phyloP scores from a whole-genome alignment of 495 filamentous ascomycete species.

The Trichoderma parareesei region DNA sequence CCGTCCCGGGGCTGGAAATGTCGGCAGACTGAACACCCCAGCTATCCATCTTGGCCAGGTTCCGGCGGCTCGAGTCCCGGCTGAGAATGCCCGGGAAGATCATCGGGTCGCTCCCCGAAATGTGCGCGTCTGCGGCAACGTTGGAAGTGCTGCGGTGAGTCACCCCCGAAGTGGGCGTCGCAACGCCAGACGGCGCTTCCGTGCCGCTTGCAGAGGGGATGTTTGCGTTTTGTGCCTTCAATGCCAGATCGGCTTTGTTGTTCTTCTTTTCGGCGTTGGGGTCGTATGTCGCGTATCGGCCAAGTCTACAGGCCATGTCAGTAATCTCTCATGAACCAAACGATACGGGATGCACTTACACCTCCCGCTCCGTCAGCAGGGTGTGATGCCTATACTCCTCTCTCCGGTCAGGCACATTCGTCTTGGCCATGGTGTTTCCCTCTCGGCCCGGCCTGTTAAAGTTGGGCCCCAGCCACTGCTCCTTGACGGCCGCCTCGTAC shows the following conservation, averaged over 20 bases:
- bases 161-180: neutral
- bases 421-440: conserved; percentile 89
- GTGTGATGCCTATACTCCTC: conserved; percentile 85
- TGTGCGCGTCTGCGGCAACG: conserved; percentile 25
- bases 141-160: neutral
- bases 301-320: conserved; percentile 31
- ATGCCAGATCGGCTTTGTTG: conserved; percentile 15
- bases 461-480: conserved; percentile 75
- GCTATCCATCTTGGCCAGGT: neutral
- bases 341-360: conserved; percentile 47
- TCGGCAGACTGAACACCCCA: neutral
- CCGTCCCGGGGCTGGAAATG: neutral
- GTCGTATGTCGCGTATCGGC: conserved; percentile 34
- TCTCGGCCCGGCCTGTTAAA: conserved; percentile 64
- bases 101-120: conserved; percentile 52
- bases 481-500: conserved; percentile 81
- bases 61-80: neutral
- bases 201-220: conserved; percentile 1
- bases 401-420: conserved; percentile 88
- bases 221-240: conserved; percentile 10
- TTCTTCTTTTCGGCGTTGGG: conserved; percentile 16
- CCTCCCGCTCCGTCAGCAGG: conserved; percentile 65
- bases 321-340: neutral
- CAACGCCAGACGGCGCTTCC: conserved; percentile 10
- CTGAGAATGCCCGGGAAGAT: conserved; percentile 63